These are phyloP conservation scores for Fagopyrum esculentum DNA, from an alignment of 148 eudicot genomes.

Conservation along the genomic window DNA sequence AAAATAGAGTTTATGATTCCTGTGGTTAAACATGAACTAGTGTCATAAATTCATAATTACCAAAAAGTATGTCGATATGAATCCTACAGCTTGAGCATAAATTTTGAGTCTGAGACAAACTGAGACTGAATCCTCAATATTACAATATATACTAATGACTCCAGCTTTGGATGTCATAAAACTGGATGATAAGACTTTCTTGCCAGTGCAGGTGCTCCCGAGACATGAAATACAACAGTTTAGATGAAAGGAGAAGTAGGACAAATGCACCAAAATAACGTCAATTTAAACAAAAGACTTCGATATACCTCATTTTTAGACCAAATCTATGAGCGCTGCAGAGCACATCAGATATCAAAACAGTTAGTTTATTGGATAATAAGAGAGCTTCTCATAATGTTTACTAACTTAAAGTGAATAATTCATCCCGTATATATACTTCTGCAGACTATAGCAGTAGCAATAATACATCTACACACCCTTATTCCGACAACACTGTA, in stretches of 20 bases:
- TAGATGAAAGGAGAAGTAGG: not conserved
- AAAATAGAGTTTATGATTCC: not conserved
- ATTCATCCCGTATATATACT: not conserved
- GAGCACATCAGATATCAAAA: not conserved
- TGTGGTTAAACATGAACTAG: not conserved
- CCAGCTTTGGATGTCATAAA: not conserved
- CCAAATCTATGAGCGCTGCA: not conserved
- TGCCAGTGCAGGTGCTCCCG: not conserved
- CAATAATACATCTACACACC: no score
- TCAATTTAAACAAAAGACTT: not conserved
- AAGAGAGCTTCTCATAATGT: not conserved
- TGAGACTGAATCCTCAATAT: not conserved
- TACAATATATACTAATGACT: not conserved
- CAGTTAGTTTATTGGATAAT: no score
- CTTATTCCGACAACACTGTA: no score
- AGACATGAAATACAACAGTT: not conserved
- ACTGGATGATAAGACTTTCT: not conserved
- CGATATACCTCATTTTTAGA: not conserved
- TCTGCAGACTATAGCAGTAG: not conserved
- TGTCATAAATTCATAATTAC: no score
- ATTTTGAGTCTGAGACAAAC: not conserved
- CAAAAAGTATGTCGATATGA: no score
- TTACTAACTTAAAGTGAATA: not conserved
- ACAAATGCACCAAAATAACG: not conserved
- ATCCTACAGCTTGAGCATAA: not conserved